Percentiles rank a stretch among this genome's conserved stretches.
Evolutionary conservation across 495 filamentous ascomycete genomes (phyloP).

Genomic region (Chaetomium tenue): DNA sequence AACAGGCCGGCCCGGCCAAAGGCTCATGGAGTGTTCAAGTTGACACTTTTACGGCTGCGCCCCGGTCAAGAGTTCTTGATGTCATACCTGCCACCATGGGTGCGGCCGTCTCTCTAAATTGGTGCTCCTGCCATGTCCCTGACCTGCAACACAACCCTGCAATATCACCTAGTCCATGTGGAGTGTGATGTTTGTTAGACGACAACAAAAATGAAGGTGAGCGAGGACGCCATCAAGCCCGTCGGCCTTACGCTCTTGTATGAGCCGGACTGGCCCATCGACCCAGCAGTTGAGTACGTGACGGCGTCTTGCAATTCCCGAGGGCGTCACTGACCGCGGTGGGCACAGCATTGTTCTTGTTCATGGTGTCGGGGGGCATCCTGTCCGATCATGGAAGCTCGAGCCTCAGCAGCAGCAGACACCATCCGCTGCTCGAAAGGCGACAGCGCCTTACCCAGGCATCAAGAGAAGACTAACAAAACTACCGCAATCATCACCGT

Average conservation of each 20-base stretch:
- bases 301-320: background rate
- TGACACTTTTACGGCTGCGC: conserved; percentile 7
- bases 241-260: conserved; percentile 42
- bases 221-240: conserved; percentile 31
- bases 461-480: conserved; percentile 25
- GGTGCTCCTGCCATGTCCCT: conserved; percentile 6
- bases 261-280: conserved; percentile 36
- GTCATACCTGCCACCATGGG: conserved; percentile 8
- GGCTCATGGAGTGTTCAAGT: background rate
- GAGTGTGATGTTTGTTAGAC: conserved; percentile 18
- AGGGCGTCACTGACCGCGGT: background rate
- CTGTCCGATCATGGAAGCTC: conserved; percentile 39
- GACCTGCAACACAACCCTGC: background rate
- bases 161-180: background rate
- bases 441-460: conserved; percentile 17
- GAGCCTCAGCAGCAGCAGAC: conserved; percentile 13
- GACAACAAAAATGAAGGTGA: conserved; percentile 33
- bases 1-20: background rate
- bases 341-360: conserved; percentile 37
- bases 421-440: conserved; percentile 21
- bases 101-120: conserved; percentile 15
- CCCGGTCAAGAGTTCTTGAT: background rate
- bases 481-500: conserved; percentile 15
- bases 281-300: conserved; percentile 39
- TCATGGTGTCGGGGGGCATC: conserved; percentile 42